Evolutionary conservation across 2,329 filamentous ascomycete species (phyloP).

Genomic region (Exophiala spinifera): DNA sequence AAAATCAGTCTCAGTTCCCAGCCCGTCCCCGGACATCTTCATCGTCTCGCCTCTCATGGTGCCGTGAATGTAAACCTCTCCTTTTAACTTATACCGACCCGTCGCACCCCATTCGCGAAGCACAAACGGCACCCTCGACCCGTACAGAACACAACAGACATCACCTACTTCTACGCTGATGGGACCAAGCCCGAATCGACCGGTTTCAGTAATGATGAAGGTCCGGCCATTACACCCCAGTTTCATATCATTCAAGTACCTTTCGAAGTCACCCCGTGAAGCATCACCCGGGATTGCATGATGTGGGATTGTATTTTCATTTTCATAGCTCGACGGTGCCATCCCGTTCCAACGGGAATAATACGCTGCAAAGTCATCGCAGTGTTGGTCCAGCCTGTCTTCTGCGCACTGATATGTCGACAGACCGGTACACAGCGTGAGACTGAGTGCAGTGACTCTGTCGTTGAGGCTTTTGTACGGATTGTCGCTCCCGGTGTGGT

Average conservation of each 20-base stretch:
- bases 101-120: background rate
- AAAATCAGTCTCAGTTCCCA: no score
- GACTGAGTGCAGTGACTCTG: conserved; percentile 6
- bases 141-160: conserved; percentile 6
- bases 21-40: background rate
- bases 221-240: conserved; percentile 7
- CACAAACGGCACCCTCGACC: conserved; percentile 4
- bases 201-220: conserved; percentile 10
- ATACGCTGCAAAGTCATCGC: conserved; percentile 6
- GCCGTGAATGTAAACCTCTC: conserved; percentile 14
- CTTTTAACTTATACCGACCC: conserved; percentile 4
- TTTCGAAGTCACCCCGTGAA: conserved; percentile 1
- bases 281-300: background rate
- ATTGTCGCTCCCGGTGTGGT: background rate
- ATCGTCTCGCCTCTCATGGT: conserved; percentile 11
- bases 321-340: no score
- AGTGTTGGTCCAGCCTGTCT: conserved; percentile 1
- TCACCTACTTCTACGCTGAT: conserved; percentile 3
- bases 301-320: no score
- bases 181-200: conserved; percentile 12
- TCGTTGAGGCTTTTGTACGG: background rate
- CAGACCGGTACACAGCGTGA: conserved; percentile 8
- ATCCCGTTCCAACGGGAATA: background rate
- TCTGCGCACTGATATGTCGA: conserved; percentile 8
- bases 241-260: conserved; percentile 4